A percentile compares a stretch with the other conserved stretches of the same genome.
Conservation (phyloP, 768 basidiomycete species). For the Agrocybe praecox region DNA sequence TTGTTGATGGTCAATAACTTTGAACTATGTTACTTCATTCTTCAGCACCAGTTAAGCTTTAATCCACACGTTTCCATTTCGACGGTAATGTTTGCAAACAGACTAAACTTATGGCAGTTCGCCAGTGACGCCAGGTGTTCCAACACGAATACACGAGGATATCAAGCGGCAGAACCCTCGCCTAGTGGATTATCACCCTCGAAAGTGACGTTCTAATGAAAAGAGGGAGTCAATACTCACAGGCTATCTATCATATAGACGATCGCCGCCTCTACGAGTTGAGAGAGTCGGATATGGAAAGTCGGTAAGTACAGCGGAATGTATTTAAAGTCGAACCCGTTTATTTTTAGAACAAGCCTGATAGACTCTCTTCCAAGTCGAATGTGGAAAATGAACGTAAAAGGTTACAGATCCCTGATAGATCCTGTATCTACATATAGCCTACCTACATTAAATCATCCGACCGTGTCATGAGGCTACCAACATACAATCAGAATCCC, state of each 20-base stretch:
- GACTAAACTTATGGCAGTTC: too few species aligned
- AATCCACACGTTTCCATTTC: too few species aligned
- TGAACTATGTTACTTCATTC: too few species aligned
- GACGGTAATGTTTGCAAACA: too few species aligned
- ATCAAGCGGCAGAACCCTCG: too few species aligned
- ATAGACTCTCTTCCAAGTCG: slow-evolving; percentile 2
- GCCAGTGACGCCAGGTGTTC: too few species aligned
- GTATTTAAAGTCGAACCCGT: background rate
- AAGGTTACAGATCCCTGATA: slow-evolving; percentile 4
- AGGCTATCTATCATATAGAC: background rate
- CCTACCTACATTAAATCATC: slow-evolving; percentile 11
- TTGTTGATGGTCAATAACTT: too few species aligned
- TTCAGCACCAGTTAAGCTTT: too few species aligned
- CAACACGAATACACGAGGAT: too few species aligned
- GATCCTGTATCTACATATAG: slow-evolving; percentile 1
- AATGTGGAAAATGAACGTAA: slow-evolving; percentile 8
- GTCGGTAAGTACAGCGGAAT: background rate
- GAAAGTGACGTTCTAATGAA: background rate
- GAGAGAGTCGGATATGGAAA: background rate
- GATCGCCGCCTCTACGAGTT: background rate
- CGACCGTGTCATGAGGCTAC: slow-evolving; percentile 17
- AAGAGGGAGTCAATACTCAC: background rate
- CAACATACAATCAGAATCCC: background rate
- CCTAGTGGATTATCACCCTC: too few species aligned
- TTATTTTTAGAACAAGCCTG: background rate